Evolutionary conservation across 805 yeast species (phyloP), one percentile per base, ranked within the genome.

Genomic region (Saccharomyces cerevisiae): DNA sequence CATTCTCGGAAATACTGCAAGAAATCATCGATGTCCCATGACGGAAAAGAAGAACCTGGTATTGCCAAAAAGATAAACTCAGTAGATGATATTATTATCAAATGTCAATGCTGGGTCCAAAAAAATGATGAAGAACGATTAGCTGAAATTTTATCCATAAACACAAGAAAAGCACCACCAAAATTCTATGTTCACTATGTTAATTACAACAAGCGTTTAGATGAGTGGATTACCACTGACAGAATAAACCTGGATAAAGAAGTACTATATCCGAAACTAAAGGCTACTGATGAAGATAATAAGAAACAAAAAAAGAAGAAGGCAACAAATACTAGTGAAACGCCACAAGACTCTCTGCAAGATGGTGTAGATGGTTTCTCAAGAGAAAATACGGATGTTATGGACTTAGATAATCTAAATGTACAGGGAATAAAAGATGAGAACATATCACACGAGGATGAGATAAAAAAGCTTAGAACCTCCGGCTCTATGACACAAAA

Each of bases 401-500:
- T 89, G 87, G 96, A 89, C 70, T 76, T 89, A 59, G 97, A 88
- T 62, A 76, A 87, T 65, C 76, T 89, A 62, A 84, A 89, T 63
- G 96, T 90, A 5, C 96, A 90, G 69, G 96, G 96, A 17, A 65
- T 85, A 30, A 76, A 74, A 51, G 71, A 81, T 53, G 91, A 87
- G 58, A 89, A 84, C 55, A 79, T 87, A 47, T 83, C 87, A 41
- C 76, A 97, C 54, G 97, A 90, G 63, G 96, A 89, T 61, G 99
- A 94, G 70, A 86, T 94, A 60, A 89, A 92, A 67, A 89, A 88
- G 67, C 76, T 94, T 53, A 78, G 98, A 61, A 90, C 96, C 0
- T 79, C 95, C n/a, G 99, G 99, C 2, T 91, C 98, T 0, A 94
- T 94, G 98, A 87, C 94, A 10, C 99, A 94, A 71, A 85, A 85